Base-by-base conservation (phyloP, 176 grass and related monocot species). In the Rhipidocladum racemiflorum region DNA sequence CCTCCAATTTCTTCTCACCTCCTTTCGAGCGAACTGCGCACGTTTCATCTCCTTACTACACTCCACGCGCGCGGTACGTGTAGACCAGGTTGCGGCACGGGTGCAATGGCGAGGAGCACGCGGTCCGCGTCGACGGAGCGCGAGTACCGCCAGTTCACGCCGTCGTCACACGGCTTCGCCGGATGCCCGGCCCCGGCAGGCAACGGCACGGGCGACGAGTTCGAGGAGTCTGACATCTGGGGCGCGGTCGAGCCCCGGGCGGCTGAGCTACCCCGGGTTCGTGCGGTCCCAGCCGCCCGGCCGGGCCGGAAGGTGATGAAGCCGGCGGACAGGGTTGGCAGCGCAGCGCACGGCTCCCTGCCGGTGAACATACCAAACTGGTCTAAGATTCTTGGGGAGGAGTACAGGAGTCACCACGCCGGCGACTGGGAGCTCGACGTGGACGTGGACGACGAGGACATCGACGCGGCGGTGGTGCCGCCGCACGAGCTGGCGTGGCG, bases 341-440 rank as follows among this genome's bases (percentile, higher is more conserved):
- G 35, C 15, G 40, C 85, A 0, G 64, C 88, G 35, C 61, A 85
- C 44, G 80, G 89, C 20, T 97, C 92, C 3, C 61, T 94, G 67
- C 95, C 95, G 45, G 86, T 97, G 69, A 89, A 87, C 21, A 91
- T 97, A 64, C 95, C 95, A 39, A 92, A 97, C 87, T 97, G 95
- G 95, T 91, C 95, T 1, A 97, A 97, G 90, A 94, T 97, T 68
- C 81, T 97, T 1, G 82, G 90, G 48, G 79, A 55, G 9, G 88
- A 79, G 77, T 83, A 92, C 82, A n/a, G 69, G 45, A 30, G n/a
- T 9, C 50, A 27, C 71, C 69, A 48, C 59, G 49, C 53, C 15
- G 67, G 64, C 0, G 77, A 74, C 16, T 90, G 80, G 83, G 90
- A 92, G 49, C 17, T 69, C 15, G 89, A 85, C 59, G 76, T 5